Conservation (phyloP, 371 early-diverging fungal species). For the Apophysomyces elegans region DNA sequence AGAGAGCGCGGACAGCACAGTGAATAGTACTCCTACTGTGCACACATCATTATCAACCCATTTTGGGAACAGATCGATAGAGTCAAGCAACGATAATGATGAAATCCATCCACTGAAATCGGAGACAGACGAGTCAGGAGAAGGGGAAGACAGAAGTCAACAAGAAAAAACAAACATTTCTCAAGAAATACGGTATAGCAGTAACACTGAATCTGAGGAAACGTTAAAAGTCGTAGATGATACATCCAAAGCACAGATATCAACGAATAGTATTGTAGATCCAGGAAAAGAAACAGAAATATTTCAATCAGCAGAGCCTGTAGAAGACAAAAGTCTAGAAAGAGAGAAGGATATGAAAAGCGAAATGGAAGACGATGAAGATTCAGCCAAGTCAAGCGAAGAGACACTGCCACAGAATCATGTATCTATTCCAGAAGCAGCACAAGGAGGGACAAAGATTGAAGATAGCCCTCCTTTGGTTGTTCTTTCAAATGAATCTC, state of each 20-base stretch:
- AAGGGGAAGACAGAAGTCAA: not conserved
- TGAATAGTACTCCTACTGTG: too few species aligned
- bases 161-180: conserved; percentile 4
- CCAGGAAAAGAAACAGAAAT: too few species aligned
- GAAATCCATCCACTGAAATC: not conserved
- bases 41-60: too few species aligned
- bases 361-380: not conserved
- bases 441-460: not conserved
- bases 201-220: too few species aligned
- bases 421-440: too few species aligned
- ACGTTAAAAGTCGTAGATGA: too few species aligned
- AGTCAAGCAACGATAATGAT: not conserved
- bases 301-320: not conserved
- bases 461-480: not conserved
- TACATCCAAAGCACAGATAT: too few species aligned
- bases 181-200: too few species aligned
- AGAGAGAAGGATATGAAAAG: not conserved
- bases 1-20: too few species aligned
- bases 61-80: not conserved
- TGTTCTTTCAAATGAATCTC: not conserved
- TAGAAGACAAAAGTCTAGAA: not conserved
- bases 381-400: too few species aligned
- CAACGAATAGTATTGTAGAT: not conserved
- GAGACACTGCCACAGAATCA: not conserved
- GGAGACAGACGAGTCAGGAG: not conserved